Evolutionary conservation across 805 yeast genomes (phyloP), one percentile per base, ranked within the genome.

Genomic region (Priceomyces medius): DNA sequence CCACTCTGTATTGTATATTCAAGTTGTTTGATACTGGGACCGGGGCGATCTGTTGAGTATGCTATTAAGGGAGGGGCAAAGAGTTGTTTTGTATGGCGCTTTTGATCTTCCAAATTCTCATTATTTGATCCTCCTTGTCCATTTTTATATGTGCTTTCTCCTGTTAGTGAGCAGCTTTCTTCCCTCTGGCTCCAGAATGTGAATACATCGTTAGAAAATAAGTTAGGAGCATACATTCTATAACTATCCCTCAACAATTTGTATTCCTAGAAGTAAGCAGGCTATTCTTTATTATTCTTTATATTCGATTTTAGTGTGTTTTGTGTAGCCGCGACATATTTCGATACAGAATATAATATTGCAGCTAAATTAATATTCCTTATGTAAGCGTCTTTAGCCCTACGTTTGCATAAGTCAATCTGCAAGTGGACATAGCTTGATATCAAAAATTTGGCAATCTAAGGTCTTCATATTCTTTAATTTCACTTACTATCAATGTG

Each of bases 51-150:
- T 3, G 81, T 68, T 0, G 80, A 69, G 49, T 78, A 79, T 2
- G 81, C 77, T 14, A 77, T 70, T 17, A 79, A 55, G 7, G 83
- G 80, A 2, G 82, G 83, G 1, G 79, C 79, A 45, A 58, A 66
- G 27, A 53, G 44, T 37, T 46, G 55, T 9, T 54, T 48, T n/a
- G 57, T 51, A 27, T 53, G 49, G 23, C 46, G 32, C 28, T 58
- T 26, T 40, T 54, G 51, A n/a, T 54, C 54, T 36, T 52, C 57
- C 16, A 44, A 35, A 31, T 48, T 43, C 20, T 48, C 43, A 16
- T 46, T 38, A 9, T 10, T 20, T 27, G 20, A 14, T 38, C 40
- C 21, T 31, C 37, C 19, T 31, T 34, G 28, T 34, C 18, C 35
- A 38, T 35, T 40, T 29, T 23, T 19, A 32, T 38, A 26, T 40